Evolutionary conservation across 2,329 filamentous ascomycete genomes (phyloP), one percentile per base, ranked within the genome.

Genomic region (Aspergillus sp.): DNA sequence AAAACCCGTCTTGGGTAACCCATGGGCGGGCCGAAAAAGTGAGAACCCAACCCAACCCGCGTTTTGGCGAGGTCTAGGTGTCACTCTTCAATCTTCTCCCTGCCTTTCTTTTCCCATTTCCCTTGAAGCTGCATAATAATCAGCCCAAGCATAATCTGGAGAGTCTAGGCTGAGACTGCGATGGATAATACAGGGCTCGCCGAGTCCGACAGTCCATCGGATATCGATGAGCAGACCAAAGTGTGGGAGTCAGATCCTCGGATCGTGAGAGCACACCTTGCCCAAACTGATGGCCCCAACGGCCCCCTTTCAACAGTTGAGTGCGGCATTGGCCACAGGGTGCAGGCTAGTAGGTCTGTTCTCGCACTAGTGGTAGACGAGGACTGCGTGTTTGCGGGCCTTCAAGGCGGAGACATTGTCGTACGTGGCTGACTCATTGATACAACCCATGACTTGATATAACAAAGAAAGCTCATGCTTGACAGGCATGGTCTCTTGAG

Each of bases 391-490:
- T 99, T 91, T 74, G 93, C 93, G 17, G 95, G 95, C 41, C 93
- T 95, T 1, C 92, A 97, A 71, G 90, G 91, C 62, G 95, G 95
- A 60, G 91, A 97, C 77, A 96, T 99, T 60, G 82, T 96, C 45
- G 88, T 85, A 74, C 60, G 77, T 73, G 53, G 26, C 48, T 47
- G 42, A 53, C 26, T 45, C 17, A 17, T n/a, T n/a, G 15, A n/a
- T 48, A 22, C 8, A 8, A 34, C 17, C 9, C 17, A 30, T 36
- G 26, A 56, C 17, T 12, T 18, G 18, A 5, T 32, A 18, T 39
- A 36, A 18, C 18, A 26, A 20, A 30, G n/a, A 24, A 42, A 43
- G 58, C 52, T 64, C 56, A 67, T 58, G 59, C 38, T 55, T 60
- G 53, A 32, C 43, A 83, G 80, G 82, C 93, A 44, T 99, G 92